Evolutionary conservation across 345 rosid species (phyloP), one percentile per base, ranked within the genome.

Genomic region (Anacardium occidentale): DNA sequence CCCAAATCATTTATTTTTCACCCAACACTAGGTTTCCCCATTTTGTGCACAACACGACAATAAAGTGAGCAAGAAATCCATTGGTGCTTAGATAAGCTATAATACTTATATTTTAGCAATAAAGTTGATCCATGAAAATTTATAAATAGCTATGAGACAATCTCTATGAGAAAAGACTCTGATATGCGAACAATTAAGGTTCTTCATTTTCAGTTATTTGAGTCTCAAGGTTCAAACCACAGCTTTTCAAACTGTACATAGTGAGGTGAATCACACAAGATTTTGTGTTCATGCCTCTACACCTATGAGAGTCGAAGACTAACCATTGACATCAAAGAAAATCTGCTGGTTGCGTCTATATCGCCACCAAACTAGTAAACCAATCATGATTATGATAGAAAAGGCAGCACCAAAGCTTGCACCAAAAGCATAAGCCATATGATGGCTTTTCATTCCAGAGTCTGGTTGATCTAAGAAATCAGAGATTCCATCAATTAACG

Each of bases 251-350:
- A 9, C 32, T 48, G 22, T 48, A 52, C 13, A 45, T 45, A 45
- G 51, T 13, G 9, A 7, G 26, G 21, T 5, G 18, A 40, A 62
- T 22, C 50, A 37, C 45, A 32, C 24, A 17, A 24, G 10, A 24
- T 22, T 3, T 8, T 0, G 0, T 3, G 69, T 7, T 15, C 24
- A 15, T 17, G 26, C 26, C 24, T 62, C 4, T 58, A 25, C 18
- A 58, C 37, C 37, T 29, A 11, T 3, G 40, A 25, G 25, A 25
- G 15, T 58, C n/a, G n/a, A 29, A 26, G 53, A 78, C 89, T 74
- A 71, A 96, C 99, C 99, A 81, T 96, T 91, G 70, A 96, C 97
- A 60, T 93, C 99, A 76, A 96, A 93, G 88, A 96, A 96, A 65
- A 96, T 90, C 78, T 93, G 98, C 79, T 93, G 87, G 85, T 93